Base-by-base conservation (phyloP, 768 basidiomycete genomes). In the Guyanaporus albipodus region DNA sequence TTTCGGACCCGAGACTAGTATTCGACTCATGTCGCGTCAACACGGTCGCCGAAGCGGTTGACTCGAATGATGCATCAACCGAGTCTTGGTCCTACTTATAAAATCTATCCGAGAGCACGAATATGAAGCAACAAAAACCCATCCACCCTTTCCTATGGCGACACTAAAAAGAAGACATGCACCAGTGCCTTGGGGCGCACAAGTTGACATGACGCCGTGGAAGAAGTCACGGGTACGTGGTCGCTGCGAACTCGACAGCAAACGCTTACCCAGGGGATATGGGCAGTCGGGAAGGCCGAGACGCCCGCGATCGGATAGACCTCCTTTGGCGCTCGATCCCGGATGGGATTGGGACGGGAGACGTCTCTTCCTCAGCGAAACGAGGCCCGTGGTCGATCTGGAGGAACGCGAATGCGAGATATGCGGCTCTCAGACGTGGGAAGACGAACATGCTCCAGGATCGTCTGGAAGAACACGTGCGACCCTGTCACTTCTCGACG, bases 341-440 rank as follows among this genome's bases (percentile, higher is more conserved):
- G 57, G 52, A 26, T 61, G 60, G 57, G 54, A 62, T 24, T 62
- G 60, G 60, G 60, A 62, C 11, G 57, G 52, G 35, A 40, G 28
- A 10, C 52, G 26, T 21, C 9, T 62, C 35, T 14, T 47, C 17
- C 43, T 52, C 36, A 27, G 17, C 6, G 44, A 43, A 18, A 35
- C 33, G 8, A 19, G 15, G 8, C 6, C 22, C 28, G 8, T 28
- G 33, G n/a, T 32, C 0, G 34, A 51, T 4, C 17, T 27, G 23
- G 49, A 44, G 15, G 53, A 44, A 23, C 7, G 12, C 11, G 26
- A 34, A 14, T 24, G 36, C 21, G 39, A 26, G 17, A 14, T 22
- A 10, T 22, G 31, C 21, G 28, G 11, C 19, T 4, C 6, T 14
- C 39, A 44, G 15, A 9, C 11, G 10, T 23, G 11, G 19, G 48